Conservation (phyloP, 1,139 yeast genomes). For the Geotrichum fermentans region DNA sequence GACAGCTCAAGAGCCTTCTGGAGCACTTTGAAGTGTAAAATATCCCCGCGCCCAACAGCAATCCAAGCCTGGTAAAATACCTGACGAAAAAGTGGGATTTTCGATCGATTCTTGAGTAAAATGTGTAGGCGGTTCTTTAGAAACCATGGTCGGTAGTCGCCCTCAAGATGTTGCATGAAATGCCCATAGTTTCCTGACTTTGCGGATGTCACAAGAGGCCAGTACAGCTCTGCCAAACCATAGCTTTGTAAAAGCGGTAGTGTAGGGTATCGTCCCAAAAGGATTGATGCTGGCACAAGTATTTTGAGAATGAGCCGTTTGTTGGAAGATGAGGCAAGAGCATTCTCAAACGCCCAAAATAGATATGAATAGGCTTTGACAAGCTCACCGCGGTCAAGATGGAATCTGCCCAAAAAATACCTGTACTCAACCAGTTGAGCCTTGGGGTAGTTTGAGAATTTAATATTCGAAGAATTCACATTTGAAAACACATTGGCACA, state of each 20-base stretch:
- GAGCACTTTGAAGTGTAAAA: constrained; percentile 5
- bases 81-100: constrained; percentile 29
- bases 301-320: constrained; percentile 45
- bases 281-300: constrained; percentile 49
- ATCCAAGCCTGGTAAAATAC: constrained; percentile 25
- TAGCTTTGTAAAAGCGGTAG: constrained; percentile 26
- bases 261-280: constrained; percentile 38
- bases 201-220: constrained; percentile 32
- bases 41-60: constrained; percentile 1
- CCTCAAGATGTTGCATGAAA: constrained; percentile 29
- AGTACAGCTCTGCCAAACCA: constrained; percentile 28
- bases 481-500: constrained; percentile 75
- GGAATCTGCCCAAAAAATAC: constrained; percentile 62
- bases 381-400: constrained; percentile 56
- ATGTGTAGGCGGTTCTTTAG: constrained; percentile 31
- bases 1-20: constrained; percentile 18
- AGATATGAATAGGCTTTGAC: constrained; percentile 55
- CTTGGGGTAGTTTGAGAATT: constrained; percentile 44
- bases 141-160: constrained; percentile 28
- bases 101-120: constrained; percentile 24
- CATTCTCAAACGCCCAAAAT: constrained; percentile 53
- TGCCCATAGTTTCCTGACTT: constrained; percentile 30
- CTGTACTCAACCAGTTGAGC: constrained; percentile 62
- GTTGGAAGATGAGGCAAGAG: constrained; percentile 40
- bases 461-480: constrained; percentile 56